A percentile compares a stretch with the other conserved stretches of the same genome.
Evolutionary conservation across 2,329 filamentous ascomycete species (phyloP).

Genomic region (Aspergillus sp.): DNA sequence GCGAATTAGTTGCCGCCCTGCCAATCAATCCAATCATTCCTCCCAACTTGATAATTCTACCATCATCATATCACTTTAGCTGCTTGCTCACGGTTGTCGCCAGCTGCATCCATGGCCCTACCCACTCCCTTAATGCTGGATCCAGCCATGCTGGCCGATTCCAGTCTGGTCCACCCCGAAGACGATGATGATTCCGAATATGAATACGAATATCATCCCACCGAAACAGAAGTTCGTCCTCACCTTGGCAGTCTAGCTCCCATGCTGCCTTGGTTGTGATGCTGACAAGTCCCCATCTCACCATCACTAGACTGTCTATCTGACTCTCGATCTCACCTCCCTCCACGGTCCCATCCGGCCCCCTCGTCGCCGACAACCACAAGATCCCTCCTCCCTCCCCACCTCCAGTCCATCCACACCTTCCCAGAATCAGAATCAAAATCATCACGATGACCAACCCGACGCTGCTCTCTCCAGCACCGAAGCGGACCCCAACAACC

Average conservation of each 20-base stretch:
- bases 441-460: slow-evolving; percentile 24
- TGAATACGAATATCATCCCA: slow-evolving; percentile 62
- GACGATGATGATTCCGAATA: slow-evolving; percentile 53
- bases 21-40: background rate
- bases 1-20: background rate
- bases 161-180: slow-evolving; percentile 31
- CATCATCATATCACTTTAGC: background rate
- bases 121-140: slow-evolving; percentile 20
- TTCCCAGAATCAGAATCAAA: background rate
- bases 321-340: slow-evolving; percentile 60
- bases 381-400: slow-evolving; percentile 17
- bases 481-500: slow-evolving; percentile 19
- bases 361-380: slow-evolving; percentile 29
- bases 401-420: slow-evolving; percentile 12
- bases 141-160: slow-evolving; percentile 26
- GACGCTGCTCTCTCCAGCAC: slow-evolving; percentile 45
- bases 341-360: slow-evolving; percentile 41
- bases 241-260: background rate
- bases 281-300: background rate
- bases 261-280: background rate
- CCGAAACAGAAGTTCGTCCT: slow-evolving; percentile 51
- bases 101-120: slow-evolving; percentile 7
- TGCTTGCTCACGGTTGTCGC: too few relatives aligned
- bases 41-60: background rate
- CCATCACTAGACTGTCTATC: slow-evolving; percentile 54